These are phyloP conservation scores for Xylariaceae sp. DNA, from an alignment of 2,329 filamentous ascomycete species.

Conservation along the genomic window DNA sequence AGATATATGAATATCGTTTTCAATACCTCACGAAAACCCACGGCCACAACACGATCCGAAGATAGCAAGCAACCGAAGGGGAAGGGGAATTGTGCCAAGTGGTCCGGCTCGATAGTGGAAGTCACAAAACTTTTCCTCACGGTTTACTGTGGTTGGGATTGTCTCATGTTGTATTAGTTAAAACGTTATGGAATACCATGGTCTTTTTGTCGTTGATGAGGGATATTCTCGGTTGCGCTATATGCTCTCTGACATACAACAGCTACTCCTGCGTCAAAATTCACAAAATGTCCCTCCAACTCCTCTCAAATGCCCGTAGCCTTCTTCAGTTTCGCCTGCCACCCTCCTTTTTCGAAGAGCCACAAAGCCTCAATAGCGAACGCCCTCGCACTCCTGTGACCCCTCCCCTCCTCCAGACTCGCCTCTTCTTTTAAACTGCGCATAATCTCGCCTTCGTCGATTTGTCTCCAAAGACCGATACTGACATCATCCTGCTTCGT, in stretches of 20 bases:
- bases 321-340: constrained; percentile 57
- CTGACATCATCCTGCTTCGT: constrained; percentile 62
- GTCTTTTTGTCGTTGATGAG: too few species aligned
- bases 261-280: too few species aligned
- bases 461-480: constrained; percentile 75
- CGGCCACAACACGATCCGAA: constrained; percentile 3
- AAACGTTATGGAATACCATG: constrained; percentile 23
- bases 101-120: too few species aligned
- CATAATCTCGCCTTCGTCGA: constrained; percentile 73
- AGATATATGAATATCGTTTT: constrained; percentile 7
- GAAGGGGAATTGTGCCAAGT: too few species aligned
- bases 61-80: too few species aligned
- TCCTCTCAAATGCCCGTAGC: constrained; percentile 32
- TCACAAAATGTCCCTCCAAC: too few species aligned
- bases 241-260: background rate
- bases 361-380: constrained; percentile 89
- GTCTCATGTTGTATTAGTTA: constrained; percentile 27
- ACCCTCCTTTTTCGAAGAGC: constrained; percentile 71
- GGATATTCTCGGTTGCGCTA: constrained; percentile 1
- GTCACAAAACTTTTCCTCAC: too few species aligned
- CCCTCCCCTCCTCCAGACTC: constrained; percentile 55
- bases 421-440: constrained; percentile 76
- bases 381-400: constrained; percentile 74
- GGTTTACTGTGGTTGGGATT: constrained; percentile 1
- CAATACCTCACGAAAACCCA: too few species aligned